Base-by-base conservation (phyloP, 2,329 filamentous ascomycete genomes). In the Botrytis medusae region DNA sequence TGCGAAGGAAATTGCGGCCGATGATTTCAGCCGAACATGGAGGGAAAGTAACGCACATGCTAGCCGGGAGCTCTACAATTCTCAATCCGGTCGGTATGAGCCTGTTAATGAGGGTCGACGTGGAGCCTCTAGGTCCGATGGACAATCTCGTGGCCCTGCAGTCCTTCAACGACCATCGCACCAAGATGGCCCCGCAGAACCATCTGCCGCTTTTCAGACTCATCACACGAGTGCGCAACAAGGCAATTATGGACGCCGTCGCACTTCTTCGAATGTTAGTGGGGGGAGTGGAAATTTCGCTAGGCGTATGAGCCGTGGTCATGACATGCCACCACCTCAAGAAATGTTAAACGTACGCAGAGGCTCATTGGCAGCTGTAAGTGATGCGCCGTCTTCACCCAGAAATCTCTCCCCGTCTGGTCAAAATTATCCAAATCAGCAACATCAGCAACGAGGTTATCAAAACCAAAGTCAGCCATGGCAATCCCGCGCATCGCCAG, bases 11-110 rank as follows among this genome's bases (percentile, higher is more conserved):
- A 97, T 98, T 76, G 93, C 94, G 9, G 93, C 95, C 0, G 96
- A 98, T 81, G 95, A 97, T 77, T 98, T 98, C 80, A 97, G 92
- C 81, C 89, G 96, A 75, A 89, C 91, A 48, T 97, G 93, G 91
- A 88, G 92, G 79, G 94, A 97, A 75, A 88, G 90, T 8, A 86
- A 87, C 51, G 80, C 85, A 0, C 86, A 88, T 72, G 86, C 87
- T 18, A 90, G 89, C 75, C 87, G 93, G 73, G 95, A 98, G 81
- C 85, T 98, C 0, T 98, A 91, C 84, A 98, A 98, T 81, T 97
- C 95, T n/a, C 92, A 97, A 72, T 97, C 94, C 71, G 95, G 95
- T 29, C 91, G 94, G 69, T 97, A 97, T 78, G 95, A 98, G 81
- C 94, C 95, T 25, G 95, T 95, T 5, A 85, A 88, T 70, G 94